A percentile compares a stretch with the other conserved stretches of the same genome.
Conservation (phyloP, 2,329 filamentous ascomycete species). For the Drechslerella dactyloides region DNA sequence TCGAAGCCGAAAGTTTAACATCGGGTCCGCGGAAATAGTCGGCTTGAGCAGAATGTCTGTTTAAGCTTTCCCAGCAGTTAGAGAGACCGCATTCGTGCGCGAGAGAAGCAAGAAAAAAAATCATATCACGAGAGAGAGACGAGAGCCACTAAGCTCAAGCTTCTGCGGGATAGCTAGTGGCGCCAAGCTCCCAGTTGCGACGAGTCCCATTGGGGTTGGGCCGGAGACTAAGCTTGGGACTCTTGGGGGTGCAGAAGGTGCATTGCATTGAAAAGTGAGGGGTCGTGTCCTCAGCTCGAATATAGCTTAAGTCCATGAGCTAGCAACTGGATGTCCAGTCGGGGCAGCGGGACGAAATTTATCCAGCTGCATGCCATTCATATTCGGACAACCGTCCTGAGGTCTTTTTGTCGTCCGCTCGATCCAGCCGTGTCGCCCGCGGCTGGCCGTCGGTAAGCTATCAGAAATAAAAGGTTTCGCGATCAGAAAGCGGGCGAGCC, state of each 20-base stretch:
- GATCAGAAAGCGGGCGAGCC: too few species aligned
- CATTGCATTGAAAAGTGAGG: not conserved
- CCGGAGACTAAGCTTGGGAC: too few species aligned
- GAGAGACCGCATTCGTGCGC: not conserved
- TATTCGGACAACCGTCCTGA: not conserved
- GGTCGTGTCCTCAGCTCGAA: not conserved
- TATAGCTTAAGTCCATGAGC: not conserved
- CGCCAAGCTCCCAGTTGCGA: not conserved
- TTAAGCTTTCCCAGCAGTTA: not conserved
- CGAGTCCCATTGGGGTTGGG: not conserved
- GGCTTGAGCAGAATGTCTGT: not conserved
- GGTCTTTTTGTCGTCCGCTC: not conserved
- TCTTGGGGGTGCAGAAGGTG: too few species aligned
- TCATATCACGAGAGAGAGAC: not conserved
- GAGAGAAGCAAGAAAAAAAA: not conserved
- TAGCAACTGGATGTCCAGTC: not conserved
- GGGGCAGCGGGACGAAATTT: slow-evolving; percentile 8
- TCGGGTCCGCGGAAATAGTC: not conserved
- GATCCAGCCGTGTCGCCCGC: not conserved
- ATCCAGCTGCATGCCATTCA: not conserved
- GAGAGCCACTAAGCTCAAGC: not conserved
- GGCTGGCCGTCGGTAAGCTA: not conserved
- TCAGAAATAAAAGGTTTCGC: not conserved
- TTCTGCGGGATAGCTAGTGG: not conserved
- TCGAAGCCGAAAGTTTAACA: not conserved